Evolutionary conservation across 1,284 basidiomycete species (phyloP), one percentile per base, ranked within the genome.

Genomic region (Ustilago trichophora): DNA sequence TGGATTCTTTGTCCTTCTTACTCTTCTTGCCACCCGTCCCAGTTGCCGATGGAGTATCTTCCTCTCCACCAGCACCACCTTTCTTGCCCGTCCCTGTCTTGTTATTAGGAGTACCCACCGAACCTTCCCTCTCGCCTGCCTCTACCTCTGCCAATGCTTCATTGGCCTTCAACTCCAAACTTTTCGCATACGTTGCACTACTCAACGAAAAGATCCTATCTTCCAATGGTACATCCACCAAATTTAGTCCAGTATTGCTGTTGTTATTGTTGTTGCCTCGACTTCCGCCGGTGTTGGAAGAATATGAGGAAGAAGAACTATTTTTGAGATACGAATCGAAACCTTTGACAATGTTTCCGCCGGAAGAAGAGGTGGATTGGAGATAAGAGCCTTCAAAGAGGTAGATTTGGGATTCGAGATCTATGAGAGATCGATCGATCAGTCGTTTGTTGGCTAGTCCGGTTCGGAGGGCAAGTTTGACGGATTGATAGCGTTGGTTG

Each of bases 321-420:
- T 70, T 62, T 42, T 80, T 80, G 15, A 80, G 68, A 34, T 78
- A 80, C 10, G 62, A 44, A 42, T 80, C 78, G 36, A 80, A 80
- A 1, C 78, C 78, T 42, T 79, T 79, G 26, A 80, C 74, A n/a
- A 80, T 78, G 43, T 80, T 80, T 8, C 78, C 78, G n/a, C 78
- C 78, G 13, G 76, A 77, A 0, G 72, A 45, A 3, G 77, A 55
- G 3, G 78, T 80, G 24, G 59, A 64, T 45, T 69, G 55, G 19
- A 80, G 72, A 29, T 80, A 80, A 11, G 77, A 78, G 13, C 77
- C 78, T 44, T 80, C 78, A 27, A 77, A 80, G 13, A 80, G 70
- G 53, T 75, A 80, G 42, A 80, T 78, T 25, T 80, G 78, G 7
- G 77, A 77, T 40, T 80, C 78, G 38, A 80, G 65, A 44, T 80